Evolutionary conservation across 768 basidiomycete genomes (phyloP).

Genomic region (Fibroporia radiculosa): DNA sequence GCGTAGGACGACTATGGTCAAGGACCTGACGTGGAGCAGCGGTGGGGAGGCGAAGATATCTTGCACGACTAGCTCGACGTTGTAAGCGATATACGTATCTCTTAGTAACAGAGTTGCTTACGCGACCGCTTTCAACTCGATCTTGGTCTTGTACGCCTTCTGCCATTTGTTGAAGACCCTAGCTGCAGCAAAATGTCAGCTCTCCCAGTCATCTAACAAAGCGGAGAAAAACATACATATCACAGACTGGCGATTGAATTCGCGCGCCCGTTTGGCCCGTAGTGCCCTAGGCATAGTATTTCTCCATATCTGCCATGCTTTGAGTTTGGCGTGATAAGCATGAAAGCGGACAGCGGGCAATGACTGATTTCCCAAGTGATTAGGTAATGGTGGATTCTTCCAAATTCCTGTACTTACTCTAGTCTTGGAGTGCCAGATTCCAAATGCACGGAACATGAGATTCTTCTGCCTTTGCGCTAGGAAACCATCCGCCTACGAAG

Average conservation of each 20-base stretch:
- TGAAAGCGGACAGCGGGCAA: constrained; percentile 76
- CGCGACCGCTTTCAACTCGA: constrained; percentile 77
- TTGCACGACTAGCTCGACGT: constrained; percentile 51
- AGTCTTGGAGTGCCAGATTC: constrained; percentile 69
- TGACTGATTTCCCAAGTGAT: constrained; percentile 34
- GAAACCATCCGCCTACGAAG: constrained; percentile 49
- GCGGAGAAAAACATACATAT: constrained; percentile 41
- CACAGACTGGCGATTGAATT: constrained; percentile 43
- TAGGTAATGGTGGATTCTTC: not conserved
- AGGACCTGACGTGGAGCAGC: constrained; percentile 32
- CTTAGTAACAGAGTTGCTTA: constrained; percentile 33
- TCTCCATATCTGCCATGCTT: constrained; percentile 60
- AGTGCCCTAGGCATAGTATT: constrained; percentile 63
- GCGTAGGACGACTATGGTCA: constrained; percentile 20
- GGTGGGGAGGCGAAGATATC: constrained; percentile 70
- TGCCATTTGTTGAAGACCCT: constrained; percentile 57
- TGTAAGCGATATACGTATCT: constrained; percentile 8
- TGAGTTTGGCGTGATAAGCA: constrained; percentile 50
- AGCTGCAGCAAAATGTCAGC: constrained; percentile 28
- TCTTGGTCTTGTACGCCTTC: constrained; percentile 59
- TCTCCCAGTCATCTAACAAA: constrained; percentile 4
- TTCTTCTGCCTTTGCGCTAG: constrained; percentile 51
- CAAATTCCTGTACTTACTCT: constrained; percentile 38
- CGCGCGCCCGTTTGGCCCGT: constrained; percentile 58
- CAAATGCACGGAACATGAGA: constrained; percentile 58